Percentiles rank a stretch among this genome's conserved stretches.
Conservation (phyloP, 805 yeast species). For the Saturnispora zaruensis region DNA sequence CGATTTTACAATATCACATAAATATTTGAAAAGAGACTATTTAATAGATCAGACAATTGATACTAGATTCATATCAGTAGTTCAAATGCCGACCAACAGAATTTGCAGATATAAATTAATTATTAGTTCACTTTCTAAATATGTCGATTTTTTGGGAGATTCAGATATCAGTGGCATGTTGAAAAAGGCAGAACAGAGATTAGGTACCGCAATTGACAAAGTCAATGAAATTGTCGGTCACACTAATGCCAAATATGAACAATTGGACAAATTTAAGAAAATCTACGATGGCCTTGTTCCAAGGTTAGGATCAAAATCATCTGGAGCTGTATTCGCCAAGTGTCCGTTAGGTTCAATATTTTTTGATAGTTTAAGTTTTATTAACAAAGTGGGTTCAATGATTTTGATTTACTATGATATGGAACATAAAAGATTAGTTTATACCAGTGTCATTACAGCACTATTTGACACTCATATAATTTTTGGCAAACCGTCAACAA, state of each 20-base stretch:
- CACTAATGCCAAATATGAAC: conserved; percentile 16
- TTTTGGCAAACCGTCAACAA: conserved; percentile 26
- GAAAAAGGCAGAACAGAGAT: conserved; percentile 13
- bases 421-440: conserved; percentile 7
- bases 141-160: conserved; percentile 17
- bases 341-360: conserved; percentile 21
- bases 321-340: neutral
- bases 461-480: conserved; percentile 46
- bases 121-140: conserved; percentile 34
- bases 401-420: conserved; percentile 32
- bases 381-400: conserved; percentile 37
- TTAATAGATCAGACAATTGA: conserved; percentile 38
- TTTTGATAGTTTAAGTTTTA: conserved; percentile 40
- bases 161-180: conserved; percentile 23
- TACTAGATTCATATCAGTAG: conserved; percentile 43
- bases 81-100: conserved; percentile 46
- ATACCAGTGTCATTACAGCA: conserved; percentile 29
- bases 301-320: neutral
- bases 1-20: conserved; percentile 24
- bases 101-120: conserved; percentile 43
- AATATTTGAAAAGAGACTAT: conserved; percentile 8
- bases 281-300: conserved; percentile 10
- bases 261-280: conserved; percentile 14
- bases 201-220: conserved; percentile 18
- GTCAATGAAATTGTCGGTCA: conserved; percentile 20